These are phyloP conservation scores for Apiotrichum domesticum DNA, from an alignment of 1,284 basidiomycete species.

Conservation along the genomic window DNA sequence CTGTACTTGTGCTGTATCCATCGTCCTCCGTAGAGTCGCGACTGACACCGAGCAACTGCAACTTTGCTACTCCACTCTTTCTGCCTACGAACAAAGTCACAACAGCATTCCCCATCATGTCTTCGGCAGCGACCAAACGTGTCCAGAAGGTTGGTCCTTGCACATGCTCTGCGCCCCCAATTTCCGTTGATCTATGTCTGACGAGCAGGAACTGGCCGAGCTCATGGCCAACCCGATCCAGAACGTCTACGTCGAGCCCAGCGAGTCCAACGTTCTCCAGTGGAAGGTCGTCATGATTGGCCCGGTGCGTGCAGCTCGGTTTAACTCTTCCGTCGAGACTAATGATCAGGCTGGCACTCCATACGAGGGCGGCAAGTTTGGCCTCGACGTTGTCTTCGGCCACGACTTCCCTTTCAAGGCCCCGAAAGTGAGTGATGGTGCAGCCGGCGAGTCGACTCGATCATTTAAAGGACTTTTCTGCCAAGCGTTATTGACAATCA, in stretches of 20 bases:
- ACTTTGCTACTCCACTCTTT: no score
- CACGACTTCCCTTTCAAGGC: conserved; percentile 84
- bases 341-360: conserved; percentile 61
- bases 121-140: conserved; percentile 33
- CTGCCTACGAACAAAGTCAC: no score
- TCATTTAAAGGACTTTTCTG: no score
- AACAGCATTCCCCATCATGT: conserved; percentile 11
- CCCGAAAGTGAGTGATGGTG: conserved; percentile 56
- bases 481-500: no score
- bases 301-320: conserved; percentile 50
- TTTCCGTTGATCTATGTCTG: neutral
- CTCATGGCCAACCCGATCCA: conserved; percentile 46
- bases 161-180: no score
- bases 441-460: no score
- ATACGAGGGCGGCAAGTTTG: conserved; percentile 77
- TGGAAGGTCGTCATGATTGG: conserved; percentile 76
- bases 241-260: conserved; percentile 59
- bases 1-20: no score
- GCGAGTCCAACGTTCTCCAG: conserved; percentile 66
- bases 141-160: conserved; percentile 29
- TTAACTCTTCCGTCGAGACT: no score
- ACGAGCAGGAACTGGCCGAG: conserved; percentile 39
- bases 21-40: no score
- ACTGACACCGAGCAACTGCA: no score
- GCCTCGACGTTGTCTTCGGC: conserved; percentile 64